Base-by-base conservation (phyloP, 768 basidiomycete genomes). In the Suillus decipiens region DNA sequence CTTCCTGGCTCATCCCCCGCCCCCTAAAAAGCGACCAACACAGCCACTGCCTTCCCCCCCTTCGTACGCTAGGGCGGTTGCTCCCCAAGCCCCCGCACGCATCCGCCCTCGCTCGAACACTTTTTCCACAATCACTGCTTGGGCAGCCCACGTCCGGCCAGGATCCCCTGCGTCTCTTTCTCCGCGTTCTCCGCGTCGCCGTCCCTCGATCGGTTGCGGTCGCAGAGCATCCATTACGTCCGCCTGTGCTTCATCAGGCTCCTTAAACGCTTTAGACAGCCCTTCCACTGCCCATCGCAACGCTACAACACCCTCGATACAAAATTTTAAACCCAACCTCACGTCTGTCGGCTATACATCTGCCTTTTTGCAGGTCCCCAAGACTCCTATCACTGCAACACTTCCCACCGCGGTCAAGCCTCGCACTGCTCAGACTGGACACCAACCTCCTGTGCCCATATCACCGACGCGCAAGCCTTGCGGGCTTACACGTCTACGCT, bases 71-170 rank as follows among this genome's bases (percentile, higher is more conserved):
- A 11, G 28, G n/a, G 10, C 1, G 2, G 43, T 41, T 24, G 31
- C 69, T 11, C 64, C 72, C 4, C 65, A 75, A 14, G 43, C 63
- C 24, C 63, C 34, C 71, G 56, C 61, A 66, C 5, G 1, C 10
- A 70, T 64, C 68, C 66, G 61, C 10, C 73, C 72, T 56, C 78
- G 79, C 66, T 81, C 84, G 24, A 80, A 76, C 59, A 81, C 84
- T 2, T 79, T 79, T 66, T 76, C 82, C 2, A 69, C 79, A 43
- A 89, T 91, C 53, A 69, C 82, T 17, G 66, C 83, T 43, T 92
- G 90, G 90, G 87, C 84, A 5, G 76, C 84, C 22, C 79, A 77
- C 65, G 87, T 92, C 61, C 85, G 88, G 62, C 90, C 89, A 5
- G 89, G 89, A 7, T 86, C 89, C 17, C 89, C 89, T 3, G 79